A percentile compares a stretch with the other conserved stretches of the same genome.
These are phyloP conservation scores for Triangularia verruculosa DNA, from an alignment of 2,329 filamentous ascomycete genomes.

Conservation along the genomic window DNA sequence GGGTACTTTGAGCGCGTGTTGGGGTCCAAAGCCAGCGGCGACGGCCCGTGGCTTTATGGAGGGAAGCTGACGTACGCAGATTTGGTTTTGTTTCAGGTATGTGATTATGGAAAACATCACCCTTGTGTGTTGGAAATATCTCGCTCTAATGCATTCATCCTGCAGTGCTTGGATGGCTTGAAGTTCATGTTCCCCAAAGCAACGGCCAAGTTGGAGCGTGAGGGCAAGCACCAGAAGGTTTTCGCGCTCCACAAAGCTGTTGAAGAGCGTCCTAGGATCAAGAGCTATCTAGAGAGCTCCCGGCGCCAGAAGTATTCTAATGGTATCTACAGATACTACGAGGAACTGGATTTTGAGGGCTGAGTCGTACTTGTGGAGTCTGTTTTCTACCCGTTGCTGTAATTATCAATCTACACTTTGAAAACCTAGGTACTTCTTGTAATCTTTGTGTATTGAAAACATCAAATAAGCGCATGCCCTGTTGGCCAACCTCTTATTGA, in stretches of 20 bases:
- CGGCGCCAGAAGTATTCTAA: conserved; percentile 58
- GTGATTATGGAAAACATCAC: no score
- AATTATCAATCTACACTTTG: no score
- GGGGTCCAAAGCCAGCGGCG: conserved; percentile 52
- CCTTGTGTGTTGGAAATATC: no score
- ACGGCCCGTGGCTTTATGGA: conserved; percentile 65
- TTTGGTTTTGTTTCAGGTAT: conserved; percentile 68
- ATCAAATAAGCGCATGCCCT: no score
- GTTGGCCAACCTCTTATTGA: no score
- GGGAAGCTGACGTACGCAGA: conserved; percentile 68
- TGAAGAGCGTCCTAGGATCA: conserved; percentile 60
- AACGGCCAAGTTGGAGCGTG: conserved; percentile 50
- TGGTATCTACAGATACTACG: conserved; percentile 71
- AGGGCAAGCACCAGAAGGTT: conserved; percentile 56
- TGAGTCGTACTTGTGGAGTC: no score
- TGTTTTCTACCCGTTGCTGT: neutral
- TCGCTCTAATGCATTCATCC: neutral
- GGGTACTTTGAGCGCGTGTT: conserved; percentile 68
- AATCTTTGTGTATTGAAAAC: no score
- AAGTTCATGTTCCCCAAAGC: conserved; percentile 70
- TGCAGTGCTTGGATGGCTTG: conserved; percentile 54
- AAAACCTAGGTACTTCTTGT: no score
- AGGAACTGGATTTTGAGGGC: conserved; percentile 60
- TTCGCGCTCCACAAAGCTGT: conserved; percentile 65
- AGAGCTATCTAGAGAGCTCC: conserved; percentile 65